Evolutionary conservation across 768 basidiomycete genomes (phyloP), one percentile per base, ranked within the genome.

Genomic region (Omphalotus guepiniiformis): DNA sequence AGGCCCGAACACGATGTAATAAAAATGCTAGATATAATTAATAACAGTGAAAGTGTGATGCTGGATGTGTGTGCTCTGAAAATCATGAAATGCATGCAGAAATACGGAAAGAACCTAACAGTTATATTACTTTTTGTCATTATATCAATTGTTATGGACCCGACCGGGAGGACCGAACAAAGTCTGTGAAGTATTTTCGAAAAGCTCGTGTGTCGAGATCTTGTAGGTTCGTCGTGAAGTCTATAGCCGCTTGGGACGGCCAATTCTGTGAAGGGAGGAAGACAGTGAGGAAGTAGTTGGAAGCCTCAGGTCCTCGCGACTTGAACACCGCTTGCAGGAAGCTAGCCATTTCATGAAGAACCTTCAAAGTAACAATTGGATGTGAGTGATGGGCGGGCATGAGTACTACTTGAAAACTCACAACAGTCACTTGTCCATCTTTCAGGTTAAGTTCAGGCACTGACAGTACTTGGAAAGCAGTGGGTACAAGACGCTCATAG

Each of bases 261-360:
- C 93, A 93, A 52, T 84, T 80, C 67, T 95, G 83, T 7, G 91
- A 82, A 1, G 96, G 94, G 16, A 99, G 77, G 66, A 91, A 92
- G 23, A 83, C 79, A 42, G 71, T 73, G 11, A 83, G 65, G 58
- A 99, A 80, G 65, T 85, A 95, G 44, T 85, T 78, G 61, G 86
- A 80, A 0, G 87, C 87, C 69, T 98, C 95, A 41, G 78, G 66
- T 1, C 89, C 89, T 53, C 96, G 73, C 11, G 80, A 83, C 60
- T 81, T 83, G 54, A 80, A 78, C 6, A 95, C 76, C 0, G 78
- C 72, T 60, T 96, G 90, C 32, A 97, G 69, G 39, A 98, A 76
- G 56, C 80, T 83, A 38, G 88, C 87, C 46, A 97, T 85, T 62
- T 99, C 96, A 54, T 88, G 80, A 18, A 97, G 70, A 44, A 94